A percentile compares a stretch with the other conserved stretches of the same genome.
Evolutionary conservation across 495 filamentous ascomycete genomes (phyloP).

Genomic region (Penicillium riverlandense): DNA sequence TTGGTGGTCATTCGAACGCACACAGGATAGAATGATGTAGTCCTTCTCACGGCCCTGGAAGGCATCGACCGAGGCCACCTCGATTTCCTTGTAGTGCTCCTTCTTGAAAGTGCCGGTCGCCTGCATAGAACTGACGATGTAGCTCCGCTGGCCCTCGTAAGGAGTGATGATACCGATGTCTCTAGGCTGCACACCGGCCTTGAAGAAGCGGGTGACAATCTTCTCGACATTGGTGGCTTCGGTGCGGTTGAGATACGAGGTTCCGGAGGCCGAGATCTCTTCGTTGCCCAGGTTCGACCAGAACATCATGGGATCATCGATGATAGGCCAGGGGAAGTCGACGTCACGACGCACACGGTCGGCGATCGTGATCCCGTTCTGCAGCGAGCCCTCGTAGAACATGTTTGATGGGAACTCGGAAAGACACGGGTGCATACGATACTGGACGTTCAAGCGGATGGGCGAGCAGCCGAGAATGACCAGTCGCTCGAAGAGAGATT

Average conservation of each 20-base stretch:
- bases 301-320: conserved; percentile 98
- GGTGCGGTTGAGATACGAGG: conserved; percentile 95
- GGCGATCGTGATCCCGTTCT: conserved; percentile 91
- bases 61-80: conserved; percentile 96
- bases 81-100: conserved; percentile 97
- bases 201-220: conserved; percentile 97
- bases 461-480: conserved; percentile 89
- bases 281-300: conserved; percentile 98
- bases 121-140: conserved; percentile 98
- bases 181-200: conserved; percentile 86
- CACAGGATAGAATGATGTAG: conserved; percentile 96
- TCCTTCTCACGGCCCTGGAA: conserved; percentile 99
- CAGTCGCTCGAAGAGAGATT: conserved; percentile 93
- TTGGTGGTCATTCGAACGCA: conserved; percentile 98
- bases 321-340: conserved; percentile 96
- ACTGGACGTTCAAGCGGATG: conserved; percentile 93
- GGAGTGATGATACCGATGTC: conserved; percentile 98
- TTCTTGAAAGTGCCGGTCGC: conserved; percentile 95
- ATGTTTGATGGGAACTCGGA: conserved; percentile 99
- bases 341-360: conserved; percentile 87
- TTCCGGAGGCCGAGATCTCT: conserved; percentile 95
- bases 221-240: conserved; percentile 97
- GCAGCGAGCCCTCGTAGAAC: conserved; percentile 97
- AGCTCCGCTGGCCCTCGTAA: conserved; percentile 97
- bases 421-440: conserved; percentile 98